A percentile compares a stretch with the other conserved stretches of the same genome.
Conservation (phyloP, 345 rosid genomes). For the Brassica nigra region DNA sequence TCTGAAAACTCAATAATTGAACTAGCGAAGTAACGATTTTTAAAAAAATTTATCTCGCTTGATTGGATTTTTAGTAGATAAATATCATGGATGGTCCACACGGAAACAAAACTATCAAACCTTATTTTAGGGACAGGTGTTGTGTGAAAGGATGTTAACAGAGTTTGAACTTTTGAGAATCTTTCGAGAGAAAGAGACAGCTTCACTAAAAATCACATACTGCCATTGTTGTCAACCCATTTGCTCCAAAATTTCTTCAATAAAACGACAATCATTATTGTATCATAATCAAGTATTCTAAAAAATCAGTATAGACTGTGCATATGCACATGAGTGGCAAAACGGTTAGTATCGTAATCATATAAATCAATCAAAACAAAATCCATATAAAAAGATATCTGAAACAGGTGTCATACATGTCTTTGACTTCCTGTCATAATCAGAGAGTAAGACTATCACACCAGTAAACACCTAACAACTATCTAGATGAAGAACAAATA, state of each 20-base stretch:
- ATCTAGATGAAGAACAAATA: neutral
- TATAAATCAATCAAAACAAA: too few species aligned
- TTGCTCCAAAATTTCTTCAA: neutral
- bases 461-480: neutral
- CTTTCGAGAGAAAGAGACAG: neutral
- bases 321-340: too few species aligned
- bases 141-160: neutral
- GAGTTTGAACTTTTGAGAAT: neutral
- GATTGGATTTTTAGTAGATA: neutral
- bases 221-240: neutral
- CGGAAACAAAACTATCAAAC: neutral
- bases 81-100: neutral
- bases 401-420: neutral
- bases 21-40: neutral
- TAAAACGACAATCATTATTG: neutral
- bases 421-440: neutral
- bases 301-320: too few species aligned
- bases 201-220: neutral
- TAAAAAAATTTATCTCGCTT: neutral
- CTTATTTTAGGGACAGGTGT: slow-evolving; percentile 1
- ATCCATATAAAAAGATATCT: too few species aligned
- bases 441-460: neutral
- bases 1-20: neutral
- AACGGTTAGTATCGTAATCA: too few species aligned
- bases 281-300: neutral